Percentiles rank a stretch among this genome's conserved stretches.
These are phyloP conservation scores for Suzukiozyma palmioleophila DNA, from an alignment of 1,139 yeast genomes.

Conservation along the genomic window DNA sequence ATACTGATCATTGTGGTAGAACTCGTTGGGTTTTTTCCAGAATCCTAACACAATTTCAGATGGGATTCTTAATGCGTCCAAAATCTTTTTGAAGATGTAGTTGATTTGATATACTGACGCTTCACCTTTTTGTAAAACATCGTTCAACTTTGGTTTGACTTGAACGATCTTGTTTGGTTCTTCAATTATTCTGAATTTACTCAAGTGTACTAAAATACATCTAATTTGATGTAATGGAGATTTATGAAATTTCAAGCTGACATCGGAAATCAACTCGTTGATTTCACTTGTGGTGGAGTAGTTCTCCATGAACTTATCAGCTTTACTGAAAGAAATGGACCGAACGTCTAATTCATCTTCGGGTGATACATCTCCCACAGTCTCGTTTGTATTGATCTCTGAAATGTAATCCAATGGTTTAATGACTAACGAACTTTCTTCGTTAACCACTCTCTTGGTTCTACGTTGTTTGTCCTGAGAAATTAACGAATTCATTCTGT, in stretches of 20 bases:
- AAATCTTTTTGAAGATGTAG: conserved; percentile 68
- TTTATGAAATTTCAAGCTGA: conserved; percentile 37
- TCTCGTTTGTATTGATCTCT: conserved; percentile 44
- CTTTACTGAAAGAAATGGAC: conserved; percentile 19
- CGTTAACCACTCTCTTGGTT: conserved; percentile 62
- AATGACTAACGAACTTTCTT: conserved; percentile 58
- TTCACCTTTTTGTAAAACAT: conserved; percentile 34
- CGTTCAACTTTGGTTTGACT: conserved; percentile 37
- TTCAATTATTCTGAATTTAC: conserved; percentile 37
- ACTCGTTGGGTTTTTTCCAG: conserved; percentile 70
- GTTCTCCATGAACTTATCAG: conserved; percentile 29
- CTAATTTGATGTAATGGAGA: conserved; percentile 34
- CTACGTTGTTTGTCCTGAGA: conserved; percentile 67
- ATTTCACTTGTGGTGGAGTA: conserved; percentile 30
- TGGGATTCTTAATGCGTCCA: conserved; percentile 65
- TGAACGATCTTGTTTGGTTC: conserved; percentile 36
- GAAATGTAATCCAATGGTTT: conserved; percentile 67
- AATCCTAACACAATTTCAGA: conserved; percentile 80
- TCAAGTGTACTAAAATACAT: conserved; percentile 36
- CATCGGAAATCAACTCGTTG: conserved; percentile 44
- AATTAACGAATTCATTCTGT: conserved; percentile 72
- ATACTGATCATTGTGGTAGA: conserved; percentile 48
- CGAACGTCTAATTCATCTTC: conserved; percentile 14
- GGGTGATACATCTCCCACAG: conserved; percentile 20
- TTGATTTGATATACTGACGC: conserved; percentile 71